Evolutionary conservation across 768 basidiomycete species (phyloP).

Genomic region (Chalciporus sphaerocephalus): DNA sequence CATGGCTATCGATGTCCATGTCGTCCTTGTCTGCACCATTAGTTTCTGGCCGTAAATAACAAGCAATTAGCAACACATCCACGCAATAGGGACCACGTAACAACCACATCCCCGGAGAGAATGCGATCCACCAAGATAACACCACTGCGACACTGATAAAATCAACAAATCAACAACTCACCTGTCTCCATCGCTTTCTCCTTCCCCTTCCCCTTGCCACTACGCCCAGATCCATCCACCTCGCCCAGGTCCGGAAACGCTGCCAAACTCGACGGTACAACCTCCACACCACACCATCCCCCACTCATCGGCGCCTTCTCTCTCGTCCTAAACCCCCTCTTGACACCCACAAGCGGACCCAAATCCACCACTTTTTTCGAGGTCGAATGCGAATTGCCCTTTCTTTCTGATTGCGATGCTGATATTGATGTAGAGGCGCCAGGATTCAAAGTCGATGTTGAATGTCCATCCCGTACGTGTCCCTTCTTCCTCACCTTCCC

Average conservation of each 20-base stretch:
- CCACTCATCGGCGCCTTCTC: constrained; percentile 54
- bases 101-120: not conserved
- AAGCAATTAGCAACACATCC: not conserved
- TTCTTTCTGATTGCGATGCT: not conserved
- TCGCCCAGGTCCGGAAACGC: constrained; percentile 12
- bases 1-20: constrained; percentile 15
- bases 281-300: constrained; percentile 62
- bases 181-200: constrained; percentile 13
- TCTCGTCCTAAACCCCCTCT: constrained; percentile 58
- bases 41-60: not conserved
- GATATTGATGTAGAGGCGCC: not conserved
- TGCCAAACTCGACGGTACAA: constrained; percentile 35
- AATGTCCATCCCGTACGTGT: constrained; percentile 29
- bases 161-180: constrained; percentile 16
- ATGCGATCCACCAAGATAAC: not conserved
- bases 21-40: constrained; percentile 4
- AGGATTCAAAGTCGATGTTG: too few species aligned
- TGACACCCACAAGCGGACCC: constrained; percentile 58
- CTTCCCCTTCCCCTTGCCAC: constrained; percentile 19
- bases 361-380: constrained; percentile 37
- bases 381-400: not conserved
- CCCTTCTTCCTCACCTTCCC: constrained; percentile 21
- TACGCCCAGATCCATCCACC: constrained; percentile 7
- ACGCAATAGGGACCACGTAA: not conserved
- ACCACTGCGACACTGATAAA: not conserved